These are phyloP conservation scores for Limonium bicolor DNA, from an alignment of 148 eudicot species.

Conservation along the genomic window DNA sequence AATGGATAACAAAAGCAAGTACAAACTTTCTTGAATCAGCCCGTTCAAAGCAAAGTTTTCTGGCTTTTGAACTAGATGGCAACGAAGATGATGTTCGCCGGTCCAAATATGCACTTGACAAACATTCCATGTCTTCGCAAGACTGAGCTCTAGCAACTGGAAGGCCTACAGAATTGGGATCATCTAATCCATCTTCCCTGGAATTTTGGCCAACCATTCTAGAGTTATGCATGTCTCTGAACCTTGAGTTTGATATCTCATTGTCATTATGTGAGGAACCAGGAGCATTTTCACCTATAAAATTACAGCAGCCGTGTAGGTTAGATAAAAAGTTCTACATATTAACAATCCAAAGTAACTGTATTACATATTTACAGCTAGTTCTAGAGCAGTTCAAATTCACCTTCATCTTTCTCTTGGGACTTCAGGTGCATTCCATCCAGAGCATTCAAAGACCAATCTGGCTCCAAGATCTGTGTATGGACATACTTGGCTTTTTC, in stretches of 20 bases:
- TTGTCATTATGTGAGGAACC: slow-evolving; percentile 3
- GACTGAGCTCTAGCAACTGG: slow-evolving; percentile 41
- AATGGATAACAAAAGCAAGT: too few species aligned
- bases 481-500: slow-evolving; percentile 51
- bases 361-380: too few species aligned
- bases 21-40: slow-evolving; percentile 60
- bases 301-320: too few species aligned
- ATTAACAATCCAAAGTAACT: too few species aligned
- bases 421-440: slow-evolving; percentile 19
- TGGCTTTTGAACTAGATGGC: slow-evolving; percentile 56
- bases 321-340: too few species aligned
- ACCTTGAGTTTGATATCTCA: slow-evolving; percentile 10
- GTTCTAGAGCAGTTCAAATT: too few species aligned
- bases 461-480: slow-evolving; percentile 47
- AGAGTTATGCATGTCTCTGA: slow-evolving; percentile 7
- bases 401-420: slow-evolving; percentile 36
- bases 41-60: slow-evolving; percentile 60
- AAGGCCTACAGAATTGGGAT: slow-evolving; percentile 12
- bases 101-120: slow-evolving; percentile 34
- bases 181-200: slow-evolving; percentile 9
- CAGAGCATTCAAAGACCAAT: slow-evolving; percentile 17
- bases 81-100: slow-evolving; percentile 27
- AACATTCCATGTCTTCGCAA: slow-evolving; percentile 53
- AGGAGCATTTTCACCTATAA: slow-evolving; percentile 17
- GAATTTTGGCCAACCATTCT: slow-evolving; percentile 12